Evolutionary conservation across 768 basidiomycete species (phyloP).

Genomic region (Imleria badia): DNA sequence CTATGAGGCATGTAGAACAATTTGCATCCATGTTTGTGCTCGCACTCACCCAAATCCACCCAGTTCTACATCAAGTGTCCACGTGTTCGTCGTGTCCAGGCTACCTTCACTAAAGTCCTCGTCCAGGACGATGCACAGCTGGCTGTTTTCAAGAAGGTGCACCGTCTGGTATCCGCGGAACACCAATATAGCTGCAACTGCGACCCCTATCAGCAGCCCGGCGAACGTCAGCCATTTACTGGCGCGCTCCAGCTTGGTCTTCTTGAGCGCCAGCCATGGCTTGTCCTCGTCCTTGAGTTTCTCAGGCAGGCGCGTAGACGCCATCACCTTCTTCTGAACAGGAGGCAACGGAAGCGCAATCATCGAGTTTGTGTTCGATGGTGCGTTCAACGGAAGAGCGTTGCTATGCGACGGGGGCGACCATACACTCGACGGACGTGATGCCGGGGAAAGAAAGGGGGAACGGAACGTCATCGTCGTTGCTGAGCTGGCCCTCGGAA

Average conservation of each 20-base stretch:
- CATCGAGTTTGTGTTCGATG: conserved; percentile 29
- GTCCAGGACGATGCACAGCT: conserved; percentile 45
- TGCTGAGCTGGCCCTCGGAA: conserved; percentile 43
- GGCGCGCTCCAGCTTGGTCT: conserved; percentile 26
- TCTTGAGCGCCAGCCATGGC: conserved; percentile 42
- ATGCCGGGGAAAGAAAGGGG: conserved; percentile 70
- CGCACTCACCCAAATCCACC: conserved; percentile 48
- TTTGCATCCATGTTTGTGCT: neutral
- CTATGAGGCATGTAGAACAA: conserved; percentile 15
- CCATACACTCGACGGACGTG: conserved; percentile 64
- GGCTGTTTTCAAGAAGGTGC: conserved; percentile 32
- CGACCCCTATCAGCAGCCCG: conserved; percentile 42
- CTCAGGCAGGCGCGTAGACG: conserved; percentile 49
- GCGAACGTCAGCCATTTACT: conserved; percentile 51
- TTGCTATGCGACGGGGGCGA: conserved; percentile 48
- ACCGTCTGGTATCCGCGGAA: conserved; percentile 45
- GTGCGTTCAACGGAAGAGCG: conserved; percentile 26
- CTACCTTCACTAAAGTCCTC: conserved; percentile 45
- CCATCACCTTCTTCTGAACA: conserved; percentile 33
- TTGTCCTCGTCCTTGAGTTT: conserved; percentile 53
- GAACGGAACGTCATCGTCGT: conserved; percentile 54
- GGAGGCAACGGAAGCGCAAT: conserved; percentile 43
- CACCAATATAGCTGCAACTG: conserved; percentile 41
- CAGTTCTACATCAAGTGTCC: conserved; percentile 51
- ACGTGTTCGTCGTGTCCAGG: conserved; percentile 44